Percentiles rank a stretch among this genome's conserved stretches.
phyloP scores from a whole-genome alignment of 2,329 filamentous ascomycete genomes.

The Cladophialophora immunda region DNA sequence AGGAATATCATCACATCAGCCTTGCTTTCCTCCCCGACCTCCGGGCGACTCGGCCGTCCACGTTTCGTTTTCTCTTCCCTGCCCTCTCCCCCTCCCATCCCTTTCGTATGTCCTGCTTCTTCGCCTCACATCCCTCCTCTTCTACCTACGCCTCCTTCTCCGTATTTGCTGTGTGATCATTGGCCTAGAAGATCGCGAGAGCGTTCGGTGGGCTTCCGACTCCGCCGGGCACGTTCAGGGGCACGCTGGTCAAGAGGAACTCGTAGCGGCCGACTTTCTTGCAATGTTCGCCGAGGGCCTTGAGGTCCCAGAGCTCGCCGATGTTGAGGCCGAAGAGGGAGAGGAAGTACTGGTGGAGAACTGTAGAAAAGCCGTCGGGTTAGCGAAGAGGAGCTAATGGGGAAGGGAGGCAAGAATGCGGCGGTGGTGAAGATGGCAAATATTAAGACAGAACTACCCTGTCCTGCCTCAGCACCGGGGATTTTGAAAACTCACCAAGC shows the following conservation, averaged over 20 bases:
- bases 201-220: constrained; percentile 57
- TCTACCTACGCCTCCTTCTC: not conserved
- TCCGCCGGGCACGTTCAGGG: constrained; percentile 59
- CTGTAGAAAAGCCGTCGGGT: constrained; percentile 30
- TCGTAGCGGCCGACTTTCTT: constrained; percentile 48
- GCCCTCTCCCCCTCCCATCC: not conserved
- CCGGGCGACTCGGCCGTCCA: not conserved
- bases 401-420: not conserved
- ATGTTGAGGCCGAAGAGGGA: constrained; percentile 60
- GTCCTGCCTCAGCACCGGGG: too few species aligned
- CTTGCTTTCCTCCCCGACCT: not conserved
- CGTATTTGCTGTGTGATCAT: too few species aligned
- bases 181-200: constrained; percentile 57
- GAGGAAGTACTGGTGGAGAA: constrained; percentile 55
- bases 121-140: not conserved
- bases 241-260: constrained; percentile 61
- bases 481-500: constrained; percentile 48
- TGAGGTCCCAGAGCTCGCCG: constrained; percentile 57
- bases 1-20: not conserved
- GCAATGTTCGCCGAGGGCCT: constrained; percentile 50
- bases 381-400: not conserved
- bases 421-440: too few species aligned
- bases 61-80: not conserved
- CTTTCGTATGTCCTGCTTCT: not conserved
- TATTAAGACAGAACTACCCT: not conserved